A percentile compares a stretch with the other conserved stretches of the same genome.
Evolutionary conservation across 176 grass and related monocot species (phyloP).

Genomic region (Triticum monococcum): DNA sequence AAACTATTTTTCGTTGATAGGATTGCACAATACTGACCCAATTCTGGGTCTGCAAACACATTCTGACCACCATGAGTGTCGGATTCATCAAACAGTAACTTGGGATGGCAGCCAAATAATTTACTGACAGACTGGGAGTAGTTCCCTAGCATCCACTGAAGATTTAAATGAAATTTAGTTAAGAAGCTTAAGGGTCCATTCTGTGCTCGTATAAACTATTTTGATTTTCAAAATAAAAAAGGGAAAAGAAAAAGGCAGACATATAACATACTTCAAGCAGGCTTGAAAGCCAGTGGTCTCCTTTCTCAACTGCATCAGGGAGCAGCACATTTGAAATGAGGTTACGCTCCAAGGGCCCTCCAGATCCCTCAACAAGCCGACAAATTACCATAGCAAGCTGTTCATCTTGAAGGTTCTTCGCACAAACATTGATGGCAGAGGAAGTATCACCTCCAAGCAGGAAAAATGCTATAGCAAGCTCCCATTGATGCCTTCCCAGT

Average conservation of each 20-base stretch:
- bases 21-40: conserved; percentile 76
- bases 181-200: conserved; percentile 27
- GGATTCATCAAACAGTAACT: conserved; percentile 39
- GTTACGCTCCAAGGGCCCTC: conserved; percentile 69
- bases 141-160: conserved; percentile 94
- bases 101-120: conserved; percentile 50
- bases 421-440: conserved; percentile 86
- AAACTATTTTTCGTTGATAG: conserved; percentile 77
- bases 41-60: conserved; percentile 63
- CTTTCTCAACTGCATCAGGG: conserved; percentile 77
- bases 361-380: conserved; percentile 69
- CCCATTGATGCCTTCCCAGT: conserved; percentile 92
- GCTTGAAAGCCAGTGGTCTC: conserved; percentile 86
- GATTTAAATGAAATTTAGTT: conserved; percentile 45
- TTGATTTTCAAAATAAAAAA: conserved; percentile 21
- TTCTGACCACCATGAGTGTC: conserved; percentile 25
- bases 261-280: conserved; percentile 74
- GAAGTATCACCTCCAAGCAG: conserved; percentile 78
- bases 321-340: conserved; percentile 82
- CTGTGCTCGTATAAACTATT: conserved; percentile 20
- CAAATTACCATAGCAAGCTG: conserved; percentile 95
- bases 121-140: conserved; percentile 59
- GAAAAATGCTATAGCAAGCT: conserved; percentile 95
- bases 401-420: conserved; percentile 89
- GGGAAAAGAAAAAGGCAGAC: conserved; percentile 16